Percentiles rank a stretch among this genome's conserved stretches.
Conservation (phyloP, 2,329 filamentous ascomycete genomes). For the Teratosphaeria zuluensis region DNA sequence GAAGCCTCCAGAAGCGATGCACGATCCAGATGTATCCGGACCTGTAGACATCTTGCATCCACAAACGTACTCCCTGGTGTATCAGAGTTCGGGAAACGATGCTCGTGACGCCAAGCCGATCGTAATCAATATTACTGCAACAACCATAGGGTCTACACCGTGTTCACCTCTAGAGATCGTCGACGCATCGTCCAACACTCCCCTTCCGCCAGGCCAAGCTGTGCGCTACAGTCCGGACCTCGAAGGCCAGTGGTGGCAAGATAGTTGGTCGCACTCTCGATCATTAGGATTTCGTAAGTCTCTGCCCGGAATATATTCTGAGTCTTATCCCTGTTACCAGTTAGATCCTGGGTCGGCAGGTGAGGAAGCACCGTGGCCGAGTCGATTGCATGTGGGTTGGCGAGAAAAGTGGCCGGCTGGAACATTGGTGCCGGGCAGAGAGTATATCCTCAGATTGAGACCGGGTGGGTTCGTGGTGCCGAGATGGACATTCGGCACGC, state of each 20-base stretch:
- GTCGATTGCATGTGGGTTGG: background rate
- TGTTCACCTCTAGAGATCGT: background rate
- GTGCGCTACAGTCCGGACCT: background rate
- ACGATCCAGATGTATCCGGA: background rate
- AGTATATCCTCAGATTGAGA: background rate
- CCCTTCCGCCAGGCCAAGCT: background rate
- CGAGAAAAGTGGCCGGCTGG: background rate
- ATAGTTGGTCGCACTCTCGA: background rate
- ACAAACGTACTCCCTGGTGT: background rate
- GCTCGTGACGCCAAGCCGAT: background rate
- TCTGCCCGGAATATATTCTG: background rate
- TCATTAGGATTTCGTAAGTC: background rate
- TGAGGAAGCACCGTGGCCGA: background rate
- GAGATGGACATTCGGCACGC: background rate
- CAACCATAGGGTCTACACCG: background rate
- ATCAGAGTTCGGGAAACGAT: background rate
- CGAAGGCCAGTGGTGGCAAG: background rate
- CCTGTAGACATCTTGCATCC: background rate
- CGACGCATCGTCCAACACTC: background rate
- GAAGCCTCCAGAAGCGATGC: background rate
- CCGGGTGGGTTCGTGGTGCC: background rate
- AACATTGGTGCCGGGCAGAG: background rate
- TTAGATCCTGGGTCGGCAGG: background rate
- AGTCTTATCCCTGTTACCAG: background rate
- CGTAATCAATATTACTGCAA: background rate